Evolutionary conservation across 2,329 filamentous ascomycete genomes (phyloP).

Genomic region (Nemania abortiva): DNA sequence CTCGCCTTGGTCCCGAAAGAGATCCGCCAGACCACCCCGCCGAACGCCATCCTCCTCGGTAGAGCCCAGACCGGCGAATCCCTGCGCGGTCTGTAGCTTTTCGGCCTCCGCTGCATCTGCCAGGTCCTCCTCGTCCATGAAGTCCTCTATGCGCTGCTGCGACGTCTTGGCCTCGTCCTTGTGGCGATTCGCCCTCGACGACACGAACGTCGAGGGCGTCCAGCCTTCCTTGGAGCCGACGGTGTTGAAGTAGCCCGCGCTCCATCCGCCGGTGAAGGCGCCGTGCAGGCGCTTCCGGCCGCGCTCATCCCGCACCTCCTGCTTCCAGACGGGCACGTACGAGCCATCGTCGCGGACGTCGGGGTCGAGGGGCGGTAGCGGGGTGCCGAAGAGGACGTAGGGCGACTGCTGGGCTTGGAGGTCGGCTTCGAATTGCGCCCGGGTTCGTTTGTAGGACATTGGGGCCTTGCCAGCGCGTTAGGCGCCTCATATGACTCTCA

Average conservation of each 20-base stretch:
- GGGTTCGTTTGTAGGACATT: slow-evolving; percentile 86
- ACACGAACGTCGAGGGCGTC: slow-evolving; percentile 92
- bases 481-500: slow-evolving; percentile 30
- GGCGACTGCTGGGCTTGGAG: slow-evolving; percentile 74
- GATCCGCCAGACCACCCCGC: slow-evolving; percentile 71
- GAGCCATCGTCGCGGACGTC: slow-evolving; percentile 88
- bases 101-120: slow-evolving; percentile 85
- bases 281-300: slow-evolving; percentile 93
- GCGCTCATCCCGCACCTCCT: slow-evolving; percentile 93
- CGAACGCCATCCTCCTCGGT: slow-evolving; percentile 67
- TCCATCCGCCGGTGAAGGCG: slow-evolving; percentile 96
- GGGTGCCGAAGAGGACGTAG: slow-evolving; percentile 85
- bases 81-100: slow-evolving; percentile 77
- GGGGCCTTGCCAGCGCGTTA: slow-evolving; percentile 30
- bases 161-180: slow-evolving; percentile 64
- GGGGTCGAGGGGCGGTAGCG: slow-evolving; percentile 81
- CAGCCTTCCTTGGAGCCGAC: slow-evolving; percentile 99
- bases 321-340: slow-evolving; percentile 96
- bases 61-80: slow-evolving; percentile 81
- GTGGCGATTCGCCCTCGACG: slow-evolving; percentile 82
- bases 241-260: slow-evolving; percentile 98
- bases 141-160: slow-evolving; percentile 81
- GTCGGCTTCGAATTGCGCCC: slow-evolving; percentile 82
- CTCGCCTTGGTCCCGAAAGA: slow-evolving; percentile 79
- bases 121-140: slow-evolving; percentile 98